Percentiles rank a stretch among this genome's conserved stretches.
Evolutionary conservation across 768 basidiomycete genomes (phyloP).

Genomic region (Kwoniella botswanensis): DNA sequence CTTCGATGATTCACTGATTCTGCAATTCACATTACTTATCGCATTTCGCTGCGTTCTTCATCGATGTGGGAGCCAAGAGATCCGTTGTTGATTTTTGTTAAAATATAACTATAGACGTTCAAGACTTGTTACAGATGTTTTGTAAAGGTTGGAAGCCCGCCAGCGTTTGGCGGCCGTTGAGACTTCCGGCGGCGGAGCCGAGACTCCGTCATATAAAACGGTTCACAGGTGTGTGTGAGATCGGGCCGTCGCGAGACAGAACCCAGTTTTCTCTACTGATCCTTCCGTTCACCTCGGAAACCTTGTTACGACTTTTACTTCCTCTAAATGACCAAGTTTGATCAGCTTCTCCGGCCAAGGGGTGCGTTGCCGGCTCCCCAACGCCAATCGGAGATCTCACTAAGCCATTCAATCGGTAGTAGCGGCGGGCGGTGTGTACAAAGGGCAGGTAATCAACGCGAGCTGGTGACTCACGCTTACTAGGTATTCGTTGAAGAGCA

Average conservation of each 20-base stretch:
- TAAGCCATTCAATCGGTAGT: slow-evolving; percentile 90
- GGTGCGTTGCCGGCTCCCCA: slow-evolving; percentile 64
- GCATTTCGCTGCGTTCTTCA: slow-evolving; percentile 80
- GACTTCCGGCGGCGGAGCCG: neutral
- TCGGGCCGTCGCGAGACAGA: slow-evolving; percentile 63
- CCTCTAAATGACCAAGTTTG: slow-evolving; percentile 83
- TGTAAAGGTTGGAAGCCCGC: slow-evolving; percentile 21
- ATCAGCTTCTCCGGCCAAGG: slow-evolving; percentile 65
- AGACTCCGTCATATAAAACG: neutral
- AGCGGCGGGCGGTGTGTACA: slow-evolving; percentile 88
- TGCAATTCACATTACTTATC: slow-evolving; percentile 83
- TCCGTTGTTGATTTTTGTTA: slow-evolving; percentile 66
- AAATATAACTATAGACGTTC: slow-evolving; percentile 45
- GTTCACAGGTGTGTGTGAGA: slow-evolving; percentile 64
- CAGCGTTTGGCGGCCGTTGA: slow-evolving; percentile 39
- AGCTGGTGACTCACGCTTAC: slow-evolving; percentile 87
- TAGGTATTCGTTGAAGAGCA: slow-evolving; percentile 85
- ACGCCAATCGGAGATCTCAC: slow-evolving; percentile 82
- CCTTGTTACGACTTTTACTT: slow-evolving; percentile 75
- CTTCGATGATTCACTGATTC: slow-evolving; percentile 59
- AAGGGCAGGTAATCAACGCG: slow-evolving; percentile 88
- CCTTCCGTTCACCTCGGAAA: slow-evolving; percentile 82
- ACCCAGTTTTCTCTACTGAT: slow-evolving; percentile 62
- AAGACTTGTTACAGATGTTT: slow-evolving; percentile 35
- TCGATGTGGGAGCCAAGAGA: slow-evolving; percentile 79